Percentiles rank a stretch among this genome's conserved stretches.
phyloP scores from a whole-genome alignment of 352 stramenopile genomes.

The Nothophytophthora sp. region DNA sequence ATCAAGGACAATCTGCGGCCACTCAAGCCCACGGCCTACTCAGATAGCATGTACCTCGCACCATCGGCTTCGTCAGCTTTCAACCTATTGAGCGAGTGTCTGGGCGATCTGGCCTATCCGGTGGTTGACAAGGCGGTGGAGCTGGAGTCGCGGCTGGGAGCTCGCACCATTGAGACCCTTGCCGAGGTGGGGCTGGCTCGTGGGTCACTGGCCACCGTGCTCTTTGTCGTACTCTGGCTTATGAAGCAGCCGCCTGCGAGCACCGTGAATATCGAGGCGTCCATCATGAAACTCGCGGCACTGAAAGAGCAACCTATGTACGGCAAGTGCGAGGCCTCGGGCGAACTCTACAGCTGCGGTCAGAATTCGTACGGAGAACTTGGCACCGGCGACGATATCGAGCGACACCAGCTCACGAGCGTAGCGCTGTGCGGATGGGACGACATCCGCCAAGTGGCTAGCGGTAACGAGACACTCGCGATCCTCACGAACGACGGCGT shows the following conservation, averaged over 20 bases:
- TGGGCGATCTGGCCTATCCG: conserved; percentile 44
- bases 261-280: conserved; percentile 51
- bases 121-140: conserved; percentile 5
- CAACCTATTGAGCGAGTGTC: conserved; percentile 70
- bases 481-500: conserved; percentile 84
- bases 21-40: conserved; percentile 80
- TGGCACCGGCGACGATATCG: conserved; percentile 83
- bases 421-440: conserved; percentile 82
- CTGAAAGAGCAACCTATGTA: conserved; percentile 89
- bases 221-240: conserved; percentile 72
- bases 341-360: conserved; percentile 85
- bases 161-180: conserved; percentile 74
- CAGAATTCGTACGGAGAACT: conserved; percentile 91
- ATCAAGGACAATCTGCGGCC: conserved; percentile 65
- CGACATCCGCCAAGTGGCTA: conserved; percentile 82
- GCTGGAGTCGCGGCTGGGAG: conserved; percentile 34
- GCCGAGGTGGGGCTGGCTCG: conserved; percentile 71
- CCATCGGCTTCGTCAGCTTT: conserved; percentile 74
- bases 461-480: conserved; percentile 80
- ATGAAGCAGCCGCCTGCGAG: conserved; percentile 53
- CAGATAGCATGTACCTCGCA: conserved; percentile 84
- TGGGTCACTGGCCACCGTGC: conserved; percentile 70
- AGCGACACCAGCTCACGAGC: conserved; percentile 77
- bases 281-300: conserved; percentile 66
- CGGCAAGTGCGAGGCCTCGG: conserved; percentile 81